Base-by-base conservation (phyloP, 306 rosid genomes). In the Lathyrus sativus region DNA sequence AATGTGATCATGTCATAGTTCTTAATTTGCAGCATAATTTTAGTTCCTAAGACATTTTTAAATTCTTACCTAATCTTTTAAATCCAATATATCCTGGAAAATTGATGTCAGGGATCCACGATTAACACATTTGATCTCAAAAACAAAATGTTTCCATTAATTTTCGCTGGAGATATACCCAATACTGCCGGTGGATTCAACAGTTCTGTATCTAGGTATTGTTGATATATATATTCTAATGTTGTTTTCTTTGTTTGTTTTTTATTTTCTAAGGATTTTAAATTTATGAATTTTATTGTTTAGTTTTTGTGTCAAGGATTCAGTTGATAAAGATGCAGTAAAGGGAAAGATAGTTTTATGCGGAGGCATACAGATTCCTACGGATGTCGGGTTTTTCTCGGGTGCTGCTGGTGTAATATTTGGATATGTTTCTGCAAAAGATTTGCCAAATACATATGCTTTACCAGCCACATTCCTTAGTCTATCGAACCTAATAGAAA, bases 321-420 rank as follows among this genome's bases (percentile, higher is more conserved):
- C 84, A 3, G 24, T 88, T 38, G 79, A 83, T 26, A 4, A n/a
- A 22, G 29, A 63, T 2, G 62, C 68, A 37, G 78, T 83, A 13
- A 69, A 58, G n/a, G 95, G 83, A 2, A 85, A 83, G 39, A 83
- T 88, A 12, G 72, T 88, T 57, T 6, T 88, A 0, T 88, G 93
- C 12, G 81, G 74, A 2, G 10, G 38, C 3, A 0, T 11, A 4
- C 6, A 0, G 37, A 4, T 1, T 0, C 7, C 37, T 4, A 2
- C 0, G 0, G 0, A 3, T 0, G 63, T 67, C 0, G 72, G 68
- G 0, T 0, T 37, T 1, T 39, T 15, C 0, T 67, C 50, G 0
- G 82, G 80, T 0, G 89, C 85, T 0, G 72, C 2, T 8, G 89
- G 92, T 3, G 61, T 73, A 1, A 43, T 87, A 4, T 5, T 79